Percentiles rank a stretch among this genome's conserved stretches.
phyloP scores from a whole-genome alignment of 352 stramenopile species.

The Globisporangium barbulae region DNA sequence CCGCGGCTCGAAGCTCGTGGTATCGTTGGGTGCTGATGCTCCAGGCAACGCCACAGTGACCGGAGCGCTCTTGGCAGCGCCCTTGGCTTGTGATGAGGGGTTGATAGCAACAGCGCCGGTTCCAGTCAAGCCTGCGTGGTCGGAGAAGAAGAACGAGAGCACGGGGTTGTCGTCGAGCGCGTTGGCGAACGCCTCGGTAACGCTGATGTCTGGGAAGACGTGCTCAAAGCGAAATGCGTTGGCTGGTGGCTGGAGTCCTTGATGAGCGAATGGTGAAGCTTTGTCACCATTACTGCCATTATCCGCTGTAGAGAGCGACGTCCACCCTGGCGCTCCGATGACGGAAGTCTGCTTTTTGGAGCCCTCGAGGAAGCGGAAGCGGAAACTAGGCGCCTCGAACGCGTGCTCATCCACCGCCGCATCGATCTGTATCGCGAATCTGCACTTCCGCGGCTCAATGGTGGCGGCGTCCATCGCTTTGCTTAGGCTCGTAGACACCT shows the following conservation, averaged over 20 bases:
- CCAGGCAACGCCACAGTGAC: slow-evolving; percentile 5
- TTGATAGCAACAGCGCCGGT: slow-evolving; percentile 9
- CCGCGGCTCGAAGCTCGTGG: slow-evolving; percentile 8
- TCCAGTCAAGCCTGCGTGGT: slow-evolving; percentile 33
- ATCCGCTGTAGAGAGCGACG: slow-evolving; percentile 11
- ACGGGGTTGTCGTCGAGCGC: slow-evolving; percentile 58
- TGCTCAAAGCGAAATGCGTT: slow-evolving; percentile 46
- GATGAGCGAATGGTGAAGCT: not conserved
- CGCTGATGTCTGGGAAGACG: slow-evolving; percentile 34
- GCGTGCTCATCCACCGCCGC: slow-evolving; percentile 31
- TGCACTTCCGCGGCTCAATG: slow-evolving; percentile 37
- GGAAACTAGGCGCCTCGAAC: slow-evolving; percentile 53
- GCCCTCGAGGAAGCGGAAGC: slow-evolving; percentile 69
- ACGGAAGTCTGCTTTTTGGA: slow-evolving; percentile 49
- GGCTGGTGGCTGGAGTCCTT: slow-evolving; percentile 3
- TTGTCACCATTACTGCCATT: slow-evolving; percentile 2
- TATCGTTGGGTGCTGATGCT: not conserved
- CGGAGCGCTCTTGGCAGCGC: slow-evolving; percentile 23
- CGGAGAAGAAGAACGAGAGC: slow-evolving; percentile 60
- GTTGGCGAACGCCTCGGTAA: slow-evolving; percentile 44
- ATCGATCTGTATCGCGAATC: slow-evolving; percentile 62
- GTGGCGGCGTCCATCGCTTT: slow-evolving; percentile 5
- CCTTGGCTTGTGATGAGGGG: slow-evolving; percentile 24
- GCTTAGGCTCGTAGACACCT: too few relatives aligned
- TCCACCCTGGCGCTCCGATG: slow-evolving; percentile 36